Evolutionary conservation across 352 stramenopile species (phyloP).

Genomic region (Aphanomyces cochlioides): DNA sequence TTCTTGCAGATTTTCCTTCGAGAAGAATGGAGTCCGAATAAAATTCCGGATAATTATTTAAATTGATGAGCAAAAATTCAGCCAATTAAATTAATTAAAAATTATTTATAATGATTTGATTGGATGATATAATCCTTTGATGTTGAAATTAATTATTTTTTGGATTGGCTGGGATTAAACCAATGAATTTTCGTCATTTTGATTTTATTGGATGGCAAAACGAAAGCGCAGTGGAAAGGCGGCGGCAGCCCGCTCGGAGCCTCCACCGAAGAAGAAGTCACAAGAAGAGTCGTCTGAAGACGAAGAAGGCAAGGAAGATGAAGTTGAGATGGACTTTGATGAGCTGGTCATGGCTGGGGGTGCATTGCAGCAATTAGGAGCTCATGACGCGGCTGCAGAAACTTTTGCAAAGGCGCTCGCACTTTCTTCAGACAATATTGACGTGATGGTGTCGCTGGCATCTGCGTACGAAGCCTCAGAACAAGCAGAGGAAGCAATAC

Average conservation of each 20-base stretch:
- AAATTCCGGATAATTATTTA: background rate
- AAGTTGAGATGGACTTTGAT: constrained; percentile 49
- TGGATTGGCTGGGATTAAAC: background rate
- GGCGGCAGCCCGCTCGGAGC: constrained; percentile 13
- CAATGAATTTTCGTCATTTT: constrained; percentile 4
- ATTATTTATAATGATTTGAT: background rate
- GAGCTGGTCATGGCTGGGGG: constrained; percentile 59
- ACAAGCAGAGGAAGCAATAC: constrained; percentile 39
- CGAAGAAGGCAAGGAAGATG: constrained; percentile 33
- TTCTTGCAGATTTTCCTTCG: background rate
- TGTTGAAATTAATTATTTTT: background rate
- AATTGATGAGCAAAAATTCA: too few relatives aligned
- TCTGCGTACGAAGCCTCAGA: constrained; percentile 42
- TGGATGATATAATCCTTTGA: background rate
- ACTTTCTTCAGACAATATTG: constrained; percentile 44
- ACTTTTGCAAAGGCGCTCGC: constrained; percentile 44
- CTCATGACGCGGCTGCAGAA: constrained; percentile 45
- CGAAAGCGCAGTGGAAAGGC: constrained; percentile 34
- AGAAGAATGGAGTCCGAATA: background rate
- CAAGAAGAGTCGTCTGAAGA: constrained; percentile 25
- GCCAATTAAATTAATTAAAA: background rate
- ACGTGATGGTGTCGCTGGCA: constrained; percentile 47
- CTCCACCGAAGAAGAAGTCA: background rate
- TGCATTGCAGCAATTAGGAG: constrained; percentile 59
- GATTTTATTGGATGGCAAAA: constrained; percentile 22